Conservation (phyloP, 306 rosid genomes). For the Ammopiptanthus mongolicus region DNA sequence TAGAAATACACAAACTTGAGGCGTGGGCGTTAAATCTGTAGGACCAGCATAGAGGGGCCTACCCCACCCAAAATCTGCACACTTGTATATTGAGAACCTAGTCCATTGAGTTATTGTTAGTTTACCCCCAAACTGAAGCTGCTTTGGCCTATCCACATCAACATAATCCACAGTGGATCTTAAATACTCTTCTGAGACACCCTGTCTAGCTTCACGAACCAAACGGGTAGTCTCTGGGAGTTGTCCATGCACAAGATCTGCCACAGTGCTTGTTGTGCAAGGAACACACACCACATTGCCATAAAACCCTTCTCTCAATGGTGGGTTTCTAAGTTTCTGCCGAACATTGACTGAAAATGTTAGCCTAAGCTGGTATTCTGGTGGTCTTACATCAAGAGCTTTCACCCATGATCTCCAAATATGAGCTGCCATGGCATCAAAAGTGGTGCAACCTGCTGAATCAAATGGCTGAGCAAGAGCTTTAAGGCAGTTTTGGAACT, state of each 20-base stretch:
- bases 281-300: constrained; percentile 81
- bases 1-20: constrained; percentile 84
- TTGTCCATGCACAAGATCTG: constrained; percentile 46
- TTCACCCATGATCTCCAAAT: constrained; percentile 91
- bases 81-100: constrained; percentile 67
- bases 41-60: constrained; percentile 86
- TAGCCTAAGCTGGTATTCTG: constrained; percentile 57
- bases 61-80: constrained; percentile 93
- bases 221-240: constrained; percentile 42
- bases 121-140: constrained; percentile 85
- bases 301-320: constrained; percentile 68
- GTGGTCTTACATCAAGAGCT: constrained; percentile 75
- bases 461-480: constrained; percentile 43
- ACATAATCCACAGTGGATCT: constrained; percentile 78
- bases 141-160: constrained; percentile 56
- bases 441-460: constrained; percentile 48
- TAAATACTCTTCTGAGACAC: constrained; percentile 70
- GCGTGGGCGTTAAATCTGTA: constrained; percentile 80
- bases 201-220: constrained; percentile 58
- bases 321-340: constrained; percentile 49
- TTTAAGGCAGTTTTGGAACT: constrained; percentile 58
- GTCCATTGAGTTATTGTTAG: constrained; percentile 93
- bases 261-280: constrained; percentile 53
- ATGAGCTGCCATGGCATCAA: constrained; percentile 87
- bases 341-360: constrained; percentile 79